Evolutionary conservation across 2,329 filamentous ascomycete species (phyloP).

Genomic region (Alternaria conjuncta): DNA sequence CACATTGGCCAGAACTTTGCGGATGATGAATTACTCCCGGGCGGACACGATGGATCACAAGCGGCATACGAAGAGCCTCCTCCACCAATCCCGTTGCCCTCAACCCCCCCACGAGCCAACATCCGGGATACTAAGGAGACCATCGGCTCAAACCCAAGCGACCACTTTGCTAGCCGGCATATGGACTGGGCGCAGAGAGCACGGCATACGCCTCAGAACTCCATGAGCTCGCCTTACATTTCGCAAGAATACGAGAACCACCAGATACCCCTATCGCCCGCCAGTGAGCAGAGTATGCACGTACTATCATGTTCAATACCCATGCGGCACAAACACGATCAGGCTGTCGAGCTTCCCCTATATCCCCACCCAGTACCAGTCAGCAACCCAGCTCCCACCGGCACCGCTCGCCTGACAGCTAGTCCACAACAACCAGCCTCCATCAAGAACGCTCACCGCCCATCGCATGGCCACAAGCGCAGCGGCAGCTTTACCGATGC

Average conservation of each 20-base stretch:
- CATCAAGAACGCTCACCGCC: constrained; percentile 34
- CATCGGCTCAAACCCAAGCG: constrained; percentile 45
- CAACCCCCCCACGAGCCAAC: constrained; percentile 33
- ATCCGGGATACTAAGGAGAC: constrained; percentile 42
- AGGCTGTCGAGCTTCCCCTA: constrained; percentile 47
- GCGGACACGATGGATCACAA: constrained; percentile 66
- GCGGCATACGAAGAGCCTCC: constrained; percentile 30
- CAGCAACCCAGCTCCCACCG: constrained; percentile 39
- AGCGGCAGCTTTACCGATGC: constrained; percentile 90
- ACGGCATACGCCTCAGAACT: constrained; percentile 48
- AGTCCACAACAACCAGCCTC: constrained; percentile 38
- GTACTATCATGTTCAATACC: constrained; percentile 67
- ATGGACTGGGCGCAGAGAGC: constrained; percentile 48
- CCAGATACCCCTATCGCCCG: constrained; percentile 51
- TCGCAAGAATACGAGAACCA: constrained; percentile 40
- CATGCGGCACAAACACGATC: constrained; percentile 49
- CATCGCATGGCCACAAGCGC: constrained; percentile 69
- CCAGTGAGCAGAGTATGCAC: constrained; percentile 61
- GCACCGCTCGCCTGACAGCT: constrained; percentile 35
- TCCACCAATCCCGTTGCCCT: constrained; percentile 18
- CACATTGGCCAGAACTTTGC: constrained; percentile 65
- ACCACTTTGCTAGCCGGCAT: constrained; percentile 46
- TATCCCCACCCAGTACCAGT: constrained; percentile 49
- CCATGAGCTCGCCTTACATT: constrained; percentile 43
- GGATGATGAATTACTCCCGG: constrained; percentile 74